A percentile compares a stretch with the other conserved stretches of the same genome.
Conservation (phyloP, 163 green algal genomes). For the Coccomyxa subellipsoidea region DNA sequence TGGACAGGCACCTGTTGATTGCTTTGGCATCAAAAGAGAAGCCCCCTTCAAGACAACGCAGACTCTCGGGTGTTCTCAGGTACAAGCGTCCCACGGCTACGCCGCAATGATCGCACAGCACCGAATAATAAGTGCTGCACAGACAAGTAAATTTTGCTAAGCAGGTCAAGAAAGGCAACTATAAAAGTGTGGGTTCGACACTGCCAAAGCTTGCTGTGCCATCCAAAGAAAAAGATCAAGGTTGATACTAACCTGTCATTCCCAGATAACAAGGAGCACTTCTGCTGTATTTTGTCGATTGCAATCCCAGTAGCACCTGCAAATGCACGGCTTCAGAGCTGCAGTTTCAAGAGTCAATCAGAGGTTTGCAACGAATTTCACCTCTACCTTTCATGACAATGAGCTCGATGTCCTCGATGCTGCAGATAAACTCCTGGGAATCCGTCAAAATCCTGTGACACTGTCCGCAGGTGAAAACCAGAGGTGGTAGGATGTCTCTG, state of each 20-base stretch:
- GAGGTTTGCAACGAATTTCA: too few relatives aligned
- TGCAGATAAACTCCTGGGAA: not conserved
- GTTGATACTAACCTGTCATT: not conserved
- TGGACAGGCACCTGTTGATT: not conserved
- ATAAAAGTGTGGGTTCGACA: too few relatives aligned
- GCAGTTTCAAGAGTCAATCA: too few relatives aligned
- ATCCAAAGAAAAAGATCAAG: too few relatives aligned
- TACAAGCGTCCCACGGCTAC: not conserved
- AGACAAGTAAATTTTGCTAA: too few relatives aligned
- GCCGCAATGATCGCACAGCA: not conserved
- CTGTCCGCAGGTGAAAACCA: not conserved
- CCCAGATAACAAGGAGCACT: not conserved
- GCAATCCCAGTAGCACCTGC: not conserved
- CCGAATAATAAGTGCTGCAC: not conserved
- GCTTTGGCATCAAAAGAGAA: not conserved
- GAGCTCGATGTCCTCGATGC: not conserved
- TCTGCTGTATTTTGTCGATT: not conserved
- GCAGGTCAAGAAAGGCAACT: too few relatives aligned
- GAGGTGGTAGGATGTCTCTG: not conserved
- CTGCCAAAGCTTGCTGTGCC: too few relatives aligned
- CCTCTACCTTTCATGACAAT: not conserved
- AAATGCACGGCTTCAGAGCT: too few relatives aligned
- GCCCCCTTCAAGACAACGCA: not conserved
- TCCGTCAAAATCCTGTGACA: not conserved
- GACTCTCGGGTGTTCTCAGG: not conserved